Conservation (phyloP, 2,329 filamentous ascomycete species). For the Exophiala lecanii-corni region DNA sequence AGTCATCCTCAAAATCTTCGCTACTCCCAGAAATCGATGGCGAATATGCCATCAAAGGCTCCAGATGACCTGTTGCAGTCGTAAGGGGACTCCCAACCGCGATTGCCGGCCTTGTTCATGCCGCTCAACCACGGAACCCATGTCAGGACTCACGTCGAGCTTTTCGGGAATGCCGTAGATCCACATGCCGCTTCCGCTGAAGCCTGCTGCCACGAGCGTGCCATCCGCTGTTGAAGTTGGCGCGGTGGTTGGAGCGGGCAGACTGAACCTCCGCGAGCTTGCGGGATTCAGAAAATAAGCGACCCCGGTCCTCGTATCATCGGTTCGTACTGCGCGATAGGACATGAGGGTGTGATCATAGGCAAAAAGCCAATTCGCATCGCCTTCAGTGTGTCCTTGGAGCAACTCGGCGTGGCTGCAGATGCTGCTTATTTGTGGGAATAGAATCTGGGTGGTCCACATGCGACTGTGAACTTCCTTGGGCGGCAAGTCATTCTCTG, state of each 20-base stretch:
- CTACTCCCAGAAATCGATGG: conserved; percentile 26
- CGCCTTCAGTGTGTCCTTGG: conserved; percentile 45
- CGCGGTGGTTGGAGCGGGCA: conserved; percentile 62
- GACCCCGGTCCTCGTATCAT: conserved; percentile 69
- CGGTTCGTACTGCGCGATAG: conserved; percentile 70
- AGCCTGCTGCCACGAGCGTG: conserved; percentile 69
- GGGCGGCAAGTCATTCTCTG: conserved; percentile 45
- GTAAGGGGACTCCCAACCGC: conserved; percentile 14
- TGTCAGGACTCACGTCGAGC: conserved; percentile 51
- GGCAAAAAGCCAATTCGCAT: conserved; percentile 71
- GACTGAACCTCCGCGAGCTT: conserved; percentile 44
- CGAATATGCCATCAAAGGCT: conserved; percentile 28
- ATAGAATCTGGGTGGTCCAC: conserved; percentile 82
- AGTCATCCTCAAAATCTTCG: conserved; percentile 29
- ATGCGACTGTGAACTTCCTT: conserved; percentile 64
- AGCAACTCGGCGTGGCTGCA: conserved; percentile 73
- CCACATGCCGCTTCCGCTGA: conserved; percentile 69
- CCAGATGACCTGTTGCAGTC: conserved; percentile 25
- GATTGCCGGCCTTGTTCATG: conserved; percentile 23
- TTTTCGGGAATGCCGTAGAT: conserved; percentile 73
- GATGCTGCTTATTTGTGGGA: conserved; percentile 73
- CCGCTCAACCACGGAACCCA: conserved; percentile 27
- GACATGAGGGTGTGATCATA: conserved; percentile 73
- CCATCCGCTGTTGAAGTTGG: conserved; percentile 66
- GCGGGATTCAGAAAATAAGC: conserved; percentile 72